phyloP scores from a whole-genome alignment of 768 basidiomycete species.

The Scleroderma bovista region DNA sequence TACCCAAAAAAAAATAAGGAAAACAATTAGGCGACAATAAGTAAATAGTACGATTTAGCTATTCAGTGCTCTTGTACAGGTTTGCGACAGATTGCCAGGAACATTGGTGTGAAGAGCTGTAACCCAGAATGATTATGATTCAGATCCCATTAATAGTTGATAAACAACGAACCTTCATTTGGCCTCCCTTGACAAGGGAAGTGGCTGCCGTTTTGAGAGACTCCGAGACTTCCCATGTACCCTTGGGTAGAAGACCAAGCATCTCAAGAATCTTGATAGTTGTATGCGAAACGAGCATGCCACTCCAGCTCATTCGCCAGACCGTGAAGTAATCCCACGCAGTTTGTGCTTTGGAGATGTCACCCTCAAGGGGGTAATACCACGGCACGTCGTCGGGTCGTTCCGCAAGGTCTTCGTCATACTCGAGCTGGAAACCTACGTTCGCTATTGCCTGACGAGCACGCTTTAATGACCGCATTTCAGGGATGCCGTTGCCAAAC shows the following conservation, averaged over 20 bases:
- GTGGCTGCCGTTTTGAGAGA: slow-evolving; percentile 78
- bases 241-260: slow-evolving; percentile 81
- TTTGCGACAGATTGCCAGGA: slow-evolving; percentile 59
- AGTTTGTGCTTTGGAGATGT: slow-evolving; percentile 89
- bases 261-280: slow-evolving; percentile 73
- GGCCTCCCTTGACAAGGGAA: slow-evolving; percentile 78
- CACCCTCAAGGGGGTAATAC: slow-evolving; percentile 98
- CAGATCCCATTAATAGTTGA: slow-evolving; percentile 1
- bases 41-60: too few species aligned
- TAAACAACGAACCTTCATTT: slow-evolving; percentile 55
- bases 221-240: slow-evolving; percentile 87
- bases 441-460: slow-evolving; percentile 72
- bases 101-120: slow-evolving; percentile 88
- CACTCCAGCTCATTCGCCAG: slow-evolving; percentile 87
- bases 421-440: slow-evolving; percentile 84
- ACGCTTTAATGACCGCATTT: slow-evolving; percentile 77
- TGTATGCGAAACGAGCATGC: slow-evolving; percentile 78
- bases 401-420: slow-evolving; percentile 93
- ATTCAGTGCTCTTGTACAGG: too few species aligned
- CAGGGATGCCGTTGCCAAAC: slow-evolving; percentile 94
- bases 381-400: slow-evolving; percentile 74
- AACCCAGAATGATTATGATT: slow-evolving; percentile 1
- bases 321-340: slow-evolving; percentile 86
- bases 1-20: background rate
- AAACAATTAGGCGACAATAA: slow-evolving; percentile 3